Evolutionary conservation across 805 yeast species (phyloP).

Genomic region (Candida tibetensis): DNA sequence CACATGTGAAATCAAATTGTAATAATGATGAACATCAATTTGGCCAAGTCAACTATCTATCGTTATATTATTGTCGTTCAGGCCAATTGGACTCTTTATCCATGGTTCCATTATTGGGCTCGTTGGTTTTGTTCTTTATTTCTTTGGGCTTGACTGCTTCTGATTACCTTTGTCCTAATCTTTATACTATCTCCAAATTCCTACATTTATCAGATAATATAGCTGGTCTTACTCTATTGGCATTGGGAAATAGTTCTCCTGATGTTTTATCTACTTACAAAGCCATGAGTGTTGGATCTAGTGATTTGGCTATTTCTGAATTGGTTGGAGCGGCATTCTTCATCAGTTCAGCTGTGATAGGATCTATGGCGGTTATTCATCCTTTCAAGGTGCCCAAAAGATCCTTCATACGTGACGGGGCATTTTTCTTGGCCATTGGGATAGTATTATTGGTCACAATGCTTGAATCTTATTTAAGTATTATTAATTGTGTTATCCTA

Average conservation of each 20-base stretch:
- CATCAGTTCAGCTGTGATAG: conserved; percentile 75
- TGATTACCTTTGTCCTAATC: conserved; percentile 76
- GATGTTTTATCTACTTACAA: conserved; percentile 83
- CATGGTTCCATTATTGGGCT: conserved; percentile 14
- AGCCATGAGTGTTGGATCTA: conserved; percentile 71
- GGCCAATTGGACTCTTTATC: conserved; percentile 10
- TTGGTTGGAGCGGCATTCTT: conserved; percentile 88
- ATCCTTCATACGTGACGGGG: conserved; percentile 59
- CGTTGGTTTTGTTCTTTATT: conserved; percentile 48
- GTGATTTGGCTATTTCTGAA: conserved; percentile 83
- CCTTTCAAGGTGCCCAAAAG: conserved; percentile 57
- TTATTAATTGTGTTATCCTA: conserved; percentile 58
- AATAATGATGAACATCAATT: conserved; percentile 21
- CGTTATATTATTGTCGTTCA: conserved; percentile 30
- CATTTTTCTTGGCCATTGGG: conserved; percentile 53
- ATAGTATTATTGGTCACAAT: conserved; percentile 51
- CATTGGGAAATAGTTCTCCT: conserved; percentile 91
- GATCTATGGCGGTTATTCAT: conserved; percentile 65
- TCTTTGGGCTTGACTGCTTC: conserved; percentile 78
- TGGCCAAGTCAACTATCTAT: conserved; percentile 39
- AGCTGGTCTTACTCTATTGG: conserved; percentile 82
- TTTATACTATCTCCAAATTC: conserved; percentile 59
- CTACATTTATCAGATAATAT: conserved; percentile 69
- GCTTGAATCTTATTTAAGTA: conserved; percentile 51
- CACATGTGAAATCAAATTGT: conserved; percentile 35